Conservation (phyloP, 345 rosid genomes). For the Hibiscus mutabilis region DNA sequence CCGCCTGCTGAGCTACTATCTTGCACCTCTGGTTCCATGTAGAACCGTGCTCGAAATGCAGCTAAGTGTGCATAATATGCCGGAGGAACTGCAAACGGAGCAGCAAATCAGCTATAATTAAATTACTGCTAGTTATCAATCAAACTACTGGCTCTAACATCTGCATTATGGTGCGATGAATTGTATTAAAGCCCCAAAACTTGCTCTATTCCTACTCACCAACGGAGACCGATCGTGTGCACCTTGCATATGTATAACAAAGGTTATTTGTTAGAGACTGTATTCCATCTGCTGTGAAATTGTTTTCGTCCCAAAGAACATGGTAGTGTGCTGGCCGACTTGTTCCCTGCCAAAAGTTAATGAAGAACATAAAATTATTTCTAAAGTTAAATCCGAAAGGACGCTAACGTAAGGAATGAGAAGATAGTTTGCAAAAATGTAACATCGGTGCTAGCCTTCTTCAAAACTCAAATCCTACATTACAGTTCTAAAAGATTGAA, state of each 20-base stretch:
- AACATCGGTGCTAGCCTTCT: no score
- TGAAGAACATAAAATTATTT: background rate
- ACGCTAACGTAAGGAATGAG: background rate
- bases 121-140: background rate
- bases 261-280: constrained; percentile 35
- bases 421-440: background rate
- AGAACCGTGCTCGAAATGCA: background rate
- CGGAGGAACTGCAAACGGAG: background rate
- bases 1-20: background rate
- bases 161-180: background rate
- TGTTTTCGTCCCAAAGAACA: constrained; percentile 42
- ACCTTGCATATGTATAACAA: constrained; percentile 28
- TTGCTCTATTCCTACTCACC: background rate
- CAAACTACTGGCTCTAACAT: background rate
- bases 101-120: background rate
- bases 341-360: constrained; percentile 26
- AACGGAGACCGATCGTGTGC: background rate
- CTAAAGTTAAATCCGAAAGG: no score
- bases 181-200: background rate
- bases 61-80: background rate
- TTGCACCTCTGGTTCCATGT: background rate
- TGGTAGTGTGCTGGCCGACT: constrained; percentile 39
- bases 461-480: no score
- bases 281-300: constrained; percentile 33
- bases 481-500: no score